phyloP scores from a whole-genome alignment of 2,329 filamentous ascomycete species.

The Cercospora berteroae region DNA sequence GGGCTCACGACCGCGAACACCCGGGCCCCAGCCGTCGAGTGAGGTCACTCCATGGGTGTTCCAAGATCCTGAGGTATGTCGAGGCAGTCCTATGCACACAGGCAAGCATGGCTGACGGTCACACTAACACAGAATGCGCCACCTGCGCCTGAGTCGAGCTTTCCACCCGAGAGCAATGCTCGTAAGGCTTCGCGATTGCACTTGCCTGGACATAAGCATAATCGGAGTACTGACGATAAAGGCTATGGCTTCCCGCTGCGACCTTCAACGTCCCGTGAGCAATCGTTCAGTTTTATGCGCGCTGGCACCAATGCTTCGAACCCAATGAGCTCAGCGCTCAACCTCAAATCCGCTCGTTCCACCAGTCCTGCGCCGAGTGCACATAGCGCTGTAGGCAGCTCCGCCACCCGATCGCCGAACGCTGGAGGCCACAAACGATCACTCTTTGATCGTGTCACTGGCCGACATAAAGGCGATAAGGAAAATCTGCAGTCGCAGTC shows the following conservation, averaged over 20 bases:
- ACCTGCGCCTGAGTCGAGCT: slow-evolving; percentile 33
- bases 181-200: slow-evolving; percentile 57
- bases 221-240: slow-evolving; percentile 61
- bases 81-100: neutral
- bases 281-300: slow-evolving; percentile 57
- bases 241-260: slow-evolving; percentile 57
- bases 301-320: slow-evolving; percentile 54
- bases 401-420: slow-evolving; percentile 54
- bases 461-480: slow-evolving; percentile 48
- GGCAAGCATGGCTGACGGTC: slow-evolving; percentile 18
- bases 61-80: slow-evolving; percentile 52
- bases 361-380: slow-evolving; percentile 80
- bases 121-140: slow-evolving; percentile 24
- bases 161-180: slow-evolving; percentile 33
- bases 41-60: slow-evolving; percentile 98
- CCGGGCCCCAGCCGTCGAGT: slow-evolving; percentile 53
- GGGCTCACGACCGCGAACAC: slow-evolving; percentile 76
- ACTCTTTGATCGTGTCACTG: slow-evolving; percentile 54
- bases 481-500: slow-evolving; percentile 43
- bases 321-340: slow-evolving; percentile 49
- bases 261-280: slow-evolving; percentile 73
- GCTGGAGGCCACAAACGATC: slow-evolving; percentile 50
- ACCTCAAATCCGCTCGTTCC: slow-evolving; percentile 58
- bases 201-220: slow-evolving; percentile 65
- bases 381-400: slow-evolving; percentile 58